Conservation (phyloP, 23 red algal species). For the Rhodosorus marinus region DNA sequence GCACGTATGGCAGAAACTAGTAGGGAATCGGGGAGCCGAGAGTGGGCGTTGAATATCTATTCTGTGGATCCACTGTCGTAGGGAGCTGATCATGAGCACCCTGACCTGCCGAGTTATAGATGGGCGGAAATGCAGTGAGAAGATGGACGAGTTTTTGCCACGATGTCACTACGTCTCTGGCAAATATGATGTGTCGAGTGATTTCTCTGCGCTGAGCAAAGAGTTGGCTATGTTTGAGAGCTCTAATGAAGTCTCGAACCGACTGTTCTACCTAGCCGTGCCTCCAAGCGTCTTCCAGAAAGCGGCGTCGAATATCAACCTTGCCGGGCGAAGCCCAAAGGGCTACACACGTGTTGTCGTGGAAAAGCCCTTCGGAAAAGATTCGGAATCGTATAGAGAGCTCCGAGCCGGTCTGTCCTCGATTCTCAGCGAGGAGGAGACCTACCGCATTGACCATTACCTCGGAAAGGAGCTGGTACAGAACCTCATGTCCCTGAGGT, state of each 20-base stretch:
- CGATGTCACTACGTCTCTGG: slow-evolving; percentile 62
- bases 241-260: slow-evolving; percentile 17
- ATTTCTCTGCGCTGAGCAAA: slow-evolving; percentile 22
- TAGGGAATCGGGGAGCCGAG: too few species aligned
- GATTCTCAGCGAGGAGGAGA: slow-evolving; percentile 61
- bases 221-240: slow-evolving; percentile 37
- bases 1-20: too few species aligned
- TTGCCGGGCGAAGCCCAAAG: slow-evolving; percentile 11
- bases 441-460: slow-evolving; percentile 90
- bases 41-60: too few species aligned
- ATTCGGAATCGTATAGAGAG: slow-evolving; percentile 26
- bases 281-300: slow-evolving; percentile 57
- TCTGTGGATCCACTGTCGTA: too few species aligned
- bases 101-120: slow-evolving; percentile 86
- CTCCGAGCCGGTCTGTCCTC: slow-evolving; percentile 24
- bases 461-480: slow-evolving; percentile 90
- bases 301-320: slow-evolving; percentile 19
- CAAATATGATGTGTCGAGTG: slow-evolving; percentile 22
- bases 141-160: slow-evolving; percentile 81
- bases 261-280: slow-evolving; percentile 78
- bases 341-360: slow-evolving; percentile 75
- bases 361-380: slow-evolving; percentile 91
- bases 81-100: slow-evolving; percentile 53
- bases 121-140: slow-evolving; percentile 48
- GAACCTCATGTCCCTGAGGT: slow-evolving; percentile 87